Evolutionary conservation across 176 grass and related monocot species (phyloP), one percentile per base, ranked within the genome.

Genomic region (Avena eriantha): DNA sequence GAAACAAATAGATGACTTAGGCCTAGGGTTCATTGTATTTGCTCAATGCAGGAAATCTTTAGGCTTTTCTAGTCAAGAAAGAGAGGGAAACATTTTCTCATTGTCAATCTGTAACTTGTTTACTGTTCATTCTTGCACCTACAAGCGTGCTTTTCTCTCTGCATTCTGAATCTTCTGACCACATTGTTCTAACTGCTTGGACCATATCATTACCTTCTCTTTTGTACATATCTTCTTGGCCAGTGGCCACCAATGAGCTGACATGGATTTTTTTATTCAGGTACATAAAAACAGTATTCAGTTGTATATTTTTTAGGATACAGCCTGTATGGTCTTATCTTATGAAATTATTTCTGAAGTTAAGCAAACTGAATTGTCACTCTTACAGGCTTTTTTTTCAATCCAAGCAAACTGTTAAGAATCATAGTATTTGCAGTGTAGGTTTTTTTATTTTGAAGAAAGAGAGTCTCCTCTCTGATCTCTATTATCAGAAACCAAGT

Each of bases 21-120:
- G 48, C 22, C 74, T 92, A 80, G 87, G 47, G 50, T 89, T 76
- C 83, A 76, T 61, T 83, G 90, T 87, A 89, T 92, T 86, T 82
- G 43, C 90, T 89, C 80, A 89, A 89, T 89, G 67, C 75, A 80
- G 68, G 80, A 84, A 76, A 26, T 69, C 84, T 54, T 24, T 80
- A 83, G 79, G 87, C 58, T 45, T 51, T 86, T 39, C 53, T 71
- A 45, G 76, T 80, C 23, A 8, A 21, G 22, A 61, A 46, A 56
- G 4, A 70, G 11, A 58, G 58, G 14, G 48, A 84, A 59, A 67
- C 35, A 39, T 6, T 60, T 59, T 69, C 59, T 68, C 76, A 80
- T 58, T 81, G 24, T 35, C 22, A 39, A 2, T 29, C 33, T 84
- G 83, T 77, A 31, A 22, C 10, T 66, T 79, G 21, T 61, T 1